Percentiles rank a stretch among this genome's conserved stretches.
Conservation (phyloP, 2,329 filamentous ascomycete species). For the Huntiella savannae region DNA sequence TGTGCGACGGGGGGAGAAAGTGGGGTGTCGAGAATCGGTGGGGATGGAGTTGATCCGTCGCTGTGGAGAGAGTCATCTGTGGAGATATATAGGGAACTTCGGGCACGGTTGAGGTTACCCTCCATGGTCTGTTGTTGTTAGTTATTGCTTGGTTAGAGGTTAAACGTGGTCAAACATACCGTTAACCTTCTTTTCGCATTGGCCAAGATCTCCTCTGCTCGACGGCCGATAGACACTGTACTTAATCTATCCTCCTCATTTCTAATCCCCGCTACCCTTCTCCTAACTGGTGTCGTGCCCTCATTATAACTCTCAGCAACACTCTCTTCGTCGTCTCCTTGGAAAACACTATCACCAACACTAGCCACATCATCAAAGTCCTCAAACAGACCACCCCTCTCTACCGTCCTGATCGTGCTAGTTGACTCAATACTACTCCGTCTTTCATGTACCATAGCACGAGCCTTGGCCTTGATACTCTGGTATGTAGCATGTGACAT, state of each 20-base stretch:
- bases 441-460: slow-evolving; percentile 24
- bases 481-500: slow-evolving; percentile 22
- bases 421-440: slow-evolving; percentile 39
- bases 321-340: slow-evolving; percentile 49
- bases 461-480: slow-evolving; percentile 20
- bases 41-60: slow-evolving; percentile 34
- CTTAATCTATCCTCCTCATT: slow-evolving; percentile 43
- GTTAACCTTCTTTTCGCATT: slow-evolving; percentile 82
- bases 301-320: slow-evolving; percentile 37
- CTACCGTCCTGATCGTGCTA: slow-evolving; percentile 38
- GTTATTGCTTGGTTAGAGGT: slow-evolving; percentile 14
- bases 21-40: slow-evolving; percentile 19
- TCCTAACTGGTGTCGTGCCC: slow-evolving; percentile 20
- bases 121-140: slow-evolving; percentile 57
- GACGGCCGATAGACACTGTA: slow-evolving; percentile 56
- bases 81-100: slow-evolving; percentile 41
- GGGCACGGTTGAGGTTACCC: slow-evolving; percentile 65
- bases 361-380: slow-evolving; percentile 45
- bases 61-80: slow-evolving; percentile 20
- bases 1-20: slow-evolving; percentile 13
- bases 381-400: slow-evolving; percentile 29
- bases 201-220: slow-evolving; percentile 76
- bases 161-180: slow-evolving; percentile 30
- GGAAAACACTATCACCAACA: slow-evolving; percentile 45
- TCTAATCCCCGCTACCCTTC: slow-evolving; percentile 14